A percentile compares a stretch with the other conserved stretches of the same genome.
Evolutionary conservation across 1,284 basidiomycete genomes (phyloP).

Genomic region (Trametes polyzona): DNA sequence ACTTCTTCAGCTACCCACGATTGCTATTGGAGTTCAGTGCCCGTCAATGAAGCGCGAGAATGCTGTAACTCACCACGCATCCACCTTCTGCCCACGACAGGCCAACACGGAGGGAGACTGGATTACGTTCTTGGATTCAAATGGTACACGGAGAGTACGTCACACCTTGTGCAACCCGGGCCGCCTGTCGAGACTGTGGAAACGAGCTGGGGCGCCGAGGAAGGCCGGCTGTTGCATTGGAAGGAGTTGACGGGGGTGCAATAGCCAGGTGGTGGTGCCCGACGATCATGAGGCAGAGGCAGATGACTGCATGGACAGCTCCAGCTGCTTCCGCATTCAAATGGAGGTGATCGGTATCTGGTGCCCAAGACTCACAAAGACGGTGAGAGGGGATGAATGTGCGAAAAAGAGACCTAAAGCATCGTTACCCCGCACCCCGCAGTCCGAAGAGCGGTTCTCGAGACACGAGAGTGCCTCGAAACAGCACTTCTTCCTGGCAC

Average conservation of each 20-base stretch:
- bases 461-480: slow-evolving; percentile 4
- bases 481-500: background rate
- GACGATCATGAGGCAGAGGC: slow-evolving; percentile 29
- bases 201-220: slow-evolving; percentile 14
- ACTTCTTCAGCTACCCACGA: slow-evolving; percentile 20
- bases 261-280: slow-evolving; percentile 17
- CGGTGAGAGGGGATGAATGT: slow-evolving; percentile 17
- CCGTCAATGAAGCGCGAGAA: background rate
- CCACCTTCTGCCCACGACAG: background rate
- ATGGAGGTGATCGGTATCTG: slow-evolving; percentile 18
- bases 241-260: slow-evolving; percentile 13
- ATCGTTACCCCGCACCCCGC: slow-evolving; percentile 20
- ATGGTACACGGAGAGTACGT: background rate
- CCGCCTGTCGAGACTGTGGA: slow-evolving; percentile 7
- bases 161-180: slow-evolving; percentile 1
- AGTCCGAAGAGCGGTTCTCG: slow-evolving; percentile 12
- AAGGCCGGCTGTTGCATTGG: background rate
- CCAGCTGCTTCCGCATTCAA: slow-evolving; percentile 21
- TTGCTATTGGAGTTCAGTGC: background rate
- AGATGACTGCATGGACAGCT: slow-evolving; percentile 25
- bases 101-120: background rate
- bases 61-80: background rate
- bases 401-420: slow-evolving; percentile 19
- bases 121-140: background rate
- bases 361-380: slow-evolving; percentile 12